Evolutionary conservation across 2,329 filamentous ascomycete species (phyloP).

Genomic region (Coleophoma crateriformis): DNA sequence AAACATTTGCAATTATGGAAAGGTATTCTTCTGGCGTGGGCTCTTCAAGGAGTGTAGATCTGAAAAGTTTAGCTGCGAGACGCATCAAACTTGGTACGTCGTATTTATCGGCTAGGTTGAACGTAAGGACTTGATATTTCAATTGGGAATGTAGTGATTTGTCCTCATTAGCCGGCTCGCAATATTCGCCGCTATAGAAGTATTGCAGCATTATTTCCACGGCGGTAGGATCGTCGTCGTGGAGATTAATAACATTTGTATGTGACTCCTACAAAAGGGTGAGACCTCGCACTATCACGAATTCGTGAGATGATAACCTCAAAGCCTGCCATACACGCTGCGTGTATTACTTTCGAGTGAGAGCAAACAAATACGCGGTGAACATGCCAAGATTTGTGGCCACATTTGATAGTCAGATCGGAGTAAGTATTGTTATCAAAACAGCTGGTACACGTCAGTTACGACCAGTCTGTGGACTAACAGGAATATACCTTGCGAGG

Average conservation of each 20-base stretch:
- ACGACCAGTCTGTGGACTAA: no score
- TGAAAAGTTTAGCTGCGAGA: constrained; percentile 8
- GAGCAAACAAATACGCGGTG: constrained; percentile 10
- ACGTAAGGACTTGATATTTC: constrained; percentile 4
- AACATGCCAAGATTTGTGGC: constrained; percentile 11
- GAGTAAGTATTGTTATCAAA: constrained; percentile 9
- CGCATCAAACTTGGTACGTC: constrained; percentile 8
- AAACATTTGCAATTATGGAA: constrained; percentile 8
- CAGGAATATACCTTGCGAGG: no score
- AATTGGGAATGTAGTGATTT: constrained; percentile 2
- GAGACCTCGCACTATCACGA: constrained; percentile 3
- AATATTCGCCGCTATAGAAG: constrained; percentile 10
- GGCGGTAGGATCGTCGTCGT: constrained; percentile 8
- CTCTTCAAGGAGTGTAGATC: constrained; percentile 2
- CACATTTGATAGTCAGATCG: constrained; percentile 9
- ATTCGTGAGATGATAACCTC: constrained; percentile 6
- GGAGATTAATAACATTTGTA: constrained; percentile 8
- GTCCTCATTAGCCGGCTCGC: constrained; percentile 4
- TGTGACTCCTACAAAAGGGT: constrained; percentile 5
- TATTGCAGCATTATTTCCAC: constrained; percentile 11
- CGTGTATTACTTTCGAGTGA: constrained; percentile 4
- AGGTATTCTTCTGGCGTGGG: constrained; percentile 6
- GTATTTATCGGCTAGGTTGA: constrained; percentile 12
- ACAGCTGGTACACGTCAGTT: constrained; percentile 9
- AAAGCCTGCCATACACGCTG: constrained; percentile 7